Conservation (phyloP, 345 rosid species). For the Erysimum cheiranthoides region DNA sequence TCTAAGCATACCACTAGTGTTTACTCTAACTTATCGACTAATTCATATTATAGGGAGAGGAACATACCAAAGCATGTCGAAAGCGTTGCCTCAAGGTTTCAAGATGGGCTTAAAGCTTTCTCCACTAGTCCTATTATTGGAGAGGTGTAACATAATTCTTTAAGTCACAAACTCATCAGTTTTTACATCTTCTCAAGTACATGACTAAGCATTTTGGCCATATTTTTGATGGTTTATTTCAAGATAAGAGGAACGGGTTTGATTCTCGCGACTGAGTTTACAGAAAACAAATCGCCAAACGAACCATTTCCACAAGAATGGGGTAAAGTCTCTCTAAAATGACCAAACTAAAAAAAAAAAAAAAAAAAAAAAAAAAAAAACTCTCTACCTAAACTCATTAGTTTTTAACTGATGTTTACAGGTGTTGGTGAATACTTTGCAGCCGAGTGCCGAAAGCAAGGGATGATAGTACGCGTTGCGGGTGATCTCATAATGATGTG, state of each 20-base stretch:
- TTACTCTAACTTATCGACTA: not conserved
- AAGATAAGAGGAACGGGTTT: constrained; percentile 93
- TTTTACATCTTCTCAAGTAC: too few species aligned
- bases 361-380: not conserved
- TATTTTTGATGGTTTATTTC: constrained; percentile 37
- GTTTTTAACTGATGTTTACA: constrained; percentile 29
- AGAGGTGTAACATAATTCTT: constrained; percentile 57
- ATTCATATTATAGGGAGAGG: constrained; percentile 66
- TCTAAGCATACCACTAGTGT: too few species aligned
- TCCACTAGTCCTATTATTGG: constrained; percentile 81
- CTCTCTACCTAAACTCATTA: not conserved
- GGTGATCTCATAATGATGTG: constrained; percentile 96
- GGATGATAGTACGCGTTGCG: constrained; percentile 86
- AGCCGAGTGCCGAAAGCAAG: constrained; percentile 78
- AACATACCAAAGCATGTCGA: constrained; percentile 67
- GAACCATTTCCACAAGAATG: constrained; percentile 94
- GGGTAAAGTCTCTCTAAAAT: constrained; percentile 57
- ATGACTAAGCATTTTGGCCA: too few species aligned
- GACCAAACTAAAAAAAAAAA: not conserved
- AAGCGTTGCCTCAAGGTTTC: constrained; percentile 71
- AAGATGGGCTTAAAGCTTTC: constrained; percentile 85
- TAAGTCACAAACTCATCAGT: too few species aligned
- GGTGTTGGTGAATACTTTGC: constrained; percentile 91
- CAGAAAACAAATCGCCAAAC: constrained; percentile 85
- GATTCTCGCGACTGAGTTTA: constrained; percentile 89